phyloP scores from a whole-genome alignment of 2,329 filamentous ascomycete genomes.

The Nemania sp. region DNA sequence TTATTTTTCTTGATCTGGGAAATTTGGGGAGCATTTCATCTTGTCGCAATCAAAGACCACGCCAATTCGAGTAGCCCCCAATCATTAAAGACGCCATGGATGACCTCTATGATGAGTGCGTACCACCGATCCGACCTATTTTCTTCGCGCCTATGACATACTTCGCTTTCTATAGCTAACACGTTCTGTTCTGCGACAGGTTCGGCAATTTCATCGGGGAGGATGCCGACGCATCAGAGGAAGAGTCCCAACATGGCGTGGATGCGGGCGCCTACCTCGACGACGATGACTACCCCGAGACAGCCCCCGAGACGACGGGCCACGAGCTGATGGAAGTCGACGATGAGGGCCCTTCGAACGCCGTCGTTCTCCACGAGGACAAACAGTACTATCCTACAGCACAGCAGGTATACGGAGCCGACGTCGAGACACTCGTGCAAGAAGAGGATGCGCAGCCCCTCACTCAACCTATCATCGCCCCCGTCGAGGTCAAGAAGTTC shows the following conservation, averaged over 20 bases:
- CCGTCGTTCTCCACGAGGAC: slow-evolving; percentile 97
- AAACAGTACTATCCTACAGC: slow-evolving; percentile 99
- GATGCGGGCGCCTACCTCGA: slow-evolving; percentile 84
- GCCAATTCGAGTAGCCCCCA: slow-evolving; percentile 45
- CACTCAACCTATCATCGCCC: slow-evolving; percentile 91
- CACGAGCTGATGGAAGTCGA: slow-evolving; percentile 96
- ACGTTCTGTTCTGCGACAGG: slow-evolving; percentile 60
- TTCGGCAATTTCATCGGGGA: slow-evolving; percentile 99
- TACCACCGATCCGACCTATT: neutral
- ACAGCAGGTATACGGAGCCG: slow-evolving; percentile 91
- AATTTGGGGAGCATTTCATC: slow-evolving; percentile 25
- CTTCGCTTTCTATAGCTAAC: slow-evolving; percentile 10
- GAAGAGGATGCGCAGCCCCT: slow-evolving; percentile 97
- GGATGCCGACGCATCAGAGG: slow-evolving; percentile 83
- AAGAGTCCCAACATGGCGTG: slow-evolving; percentile 82
- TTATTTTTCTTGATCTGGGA: slow-evolving; percentile 37
- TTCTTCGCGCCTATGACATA: neutral
- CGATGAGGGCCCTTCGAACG: slow-evolving; percentile 90
- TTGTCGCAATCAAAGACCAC: slow-evolving; percentile 28
- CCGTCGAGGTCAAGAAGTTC: slow-evolving; percentile 95
- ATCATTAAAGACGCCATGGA: slow-evolving; percentile 71
- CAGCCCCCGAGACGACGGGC: slow-evolving; percentile 72
- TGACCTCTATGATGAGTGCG: slow-evolving; percentile 95
- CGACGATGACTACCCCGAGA: slow-evolving; percentile 79
- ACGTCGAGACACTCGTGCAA: slow-evolving; percentile 95